phyloP scores from a whole-genome alignment of 345 rosid species.

The Pugionium cornutum region DNA sequence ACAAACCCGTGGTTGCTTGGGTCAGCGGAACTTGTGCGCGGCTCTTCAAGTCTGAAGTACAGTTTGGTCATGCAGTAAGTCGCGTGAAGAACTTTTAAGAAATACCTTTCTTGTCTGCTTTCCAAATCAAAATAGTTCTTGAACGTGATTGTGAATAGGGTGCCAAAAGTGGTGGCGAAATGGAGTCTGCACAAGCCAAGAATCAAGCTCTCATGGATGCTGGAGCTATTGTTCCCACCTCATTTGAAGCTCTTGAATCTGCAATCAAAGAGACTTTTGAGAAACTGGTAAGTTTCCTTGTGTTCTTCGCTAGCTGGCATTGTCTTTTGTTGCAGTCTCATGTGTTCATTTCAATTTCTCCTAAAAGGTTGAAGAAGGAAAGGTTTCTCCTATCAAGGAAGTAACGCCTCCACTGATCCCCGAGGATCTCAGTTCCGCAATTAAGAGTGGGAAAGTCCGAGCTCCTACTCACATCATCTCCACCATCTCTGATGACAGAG shows the following conservation, averaged over 20 bases:
- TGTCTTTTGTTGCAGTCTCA: conserved; percentile 11
- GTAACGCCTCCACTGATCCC: conserved; percentile 89
- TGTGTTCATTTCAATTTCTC: conserved; percentile 17
- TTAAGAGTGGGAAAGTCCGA: conserved; percentile 95
- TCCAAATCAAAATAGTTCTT: conserved; percentile 17
- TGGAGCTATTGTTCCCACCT: conserved; percentile 95
- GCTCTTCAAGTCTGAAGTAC: conserved; percentile 97
- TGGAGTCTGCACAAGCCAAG: conserved; percentile 99
- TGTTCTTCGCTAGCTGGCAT: conserved; percentile 11
- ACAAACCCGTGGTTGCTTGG: conserved; percentile 98
- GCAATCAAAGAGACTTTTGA: conserved; percentile 87
- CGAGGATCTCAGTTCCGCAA: conserved; percentile 90
- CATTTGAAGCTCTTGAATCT: conserved; percentile 80
- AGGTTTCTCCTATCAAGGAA: conserved; percentile 78
- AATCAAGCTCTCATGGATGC: conserved; percentile 90
- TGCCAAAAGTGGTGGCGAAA: conserved; percentile 97
- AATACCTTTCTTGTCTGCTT: conserved; percentile 5
- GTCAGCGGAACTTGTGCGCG: conserved; percentile 98
- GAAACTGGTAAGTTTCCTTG: conserved; percentile 59
- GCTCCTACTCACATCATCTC: conserved; percentile 98
- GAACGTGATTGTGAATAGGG: conserved; percentile 55
- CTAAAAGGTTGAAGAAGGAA: conserved; percentile 70
- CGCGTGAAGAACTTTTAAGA: conserved; percentile 11
- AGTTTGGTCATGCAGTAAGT: conserved; percentile 99
- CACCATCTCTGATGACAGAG: conserved; percentile 97